Evolutionary conservation across 2,329 filamentous ascomycete genomes (phyloP).

Genomic region (Eutypella sp.): DNA sequence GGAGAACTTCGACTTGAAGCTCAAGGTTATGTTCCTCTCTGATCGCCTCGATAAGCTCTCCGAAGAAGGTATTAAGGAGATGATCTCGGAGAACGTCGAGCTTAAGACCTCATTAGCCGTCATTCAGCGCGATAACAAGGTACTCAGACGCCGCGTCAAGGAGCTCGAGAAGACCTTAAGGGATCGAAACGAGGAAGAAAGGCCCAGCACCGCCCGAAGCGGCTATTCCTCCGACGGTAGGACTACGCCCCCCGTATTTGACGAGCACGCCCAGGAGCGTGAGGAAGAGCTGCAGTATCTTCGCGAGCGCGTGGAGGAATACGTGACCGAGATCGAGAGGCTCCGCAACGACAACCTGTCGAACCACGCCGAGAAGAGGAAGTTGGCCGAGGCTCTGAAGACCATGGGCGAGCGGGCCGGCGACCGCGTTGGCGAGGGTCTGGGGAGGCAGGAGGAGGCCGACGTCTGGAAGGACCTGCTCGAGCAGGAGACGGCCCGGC

Average conservation of each 20-base stretch:
- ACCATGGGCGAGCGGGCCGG: conserved; percentile 42
- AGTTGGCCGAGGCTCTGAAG: conserved; percentile 74
- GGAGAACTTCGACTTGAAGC: conserved; percentile 95
- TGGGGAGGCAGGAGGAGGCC: conserved; percentile 56
- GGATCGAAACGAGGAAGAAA: conserved; percentile 52
- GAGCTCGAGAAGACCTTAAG: conserved; percentile 79
- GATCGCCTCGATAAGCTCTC: conserved; percentile 89
- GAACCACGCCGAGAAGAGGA: conserved; percentile 80
- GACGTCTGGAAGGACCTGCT: conserved; percentile 95
- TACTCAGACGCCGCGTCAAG: conserved; percentile 72
- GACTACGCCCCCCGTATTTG: conserved; percentile 49
- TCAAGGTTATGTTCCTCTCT: conserved; percentile 96
- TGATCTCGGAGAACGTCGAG: conserved; percentile 96
- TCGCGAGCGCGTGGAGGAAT: conserved; percentile 79
- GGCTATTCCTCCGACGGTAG: conserved; percentile 53
- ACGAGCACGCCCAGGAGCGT: conserved; percentile 60
- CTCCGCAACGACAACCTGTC: conserved; percentile 71
- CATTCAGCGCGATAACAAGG: conserved; percentile 85
- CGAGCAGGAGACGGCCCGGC: conserved; percentile 82
- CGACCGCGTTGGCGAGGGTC: conserved; percentile 38
- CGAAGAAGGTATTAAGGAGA: conserved; percentile 94
- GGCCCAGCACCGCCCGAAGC: conserved; percentile 56
- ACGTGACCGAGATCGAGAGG: conserved; percentile 77
- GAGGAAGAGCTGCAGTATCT: conserved; percentile 85
- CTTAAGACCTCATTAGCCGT: conserved; percentile 86